Base-by-base conservation (phyloP, 2,329 filamentous ascomycete species). In the Penicillium olsonii region DNA sequence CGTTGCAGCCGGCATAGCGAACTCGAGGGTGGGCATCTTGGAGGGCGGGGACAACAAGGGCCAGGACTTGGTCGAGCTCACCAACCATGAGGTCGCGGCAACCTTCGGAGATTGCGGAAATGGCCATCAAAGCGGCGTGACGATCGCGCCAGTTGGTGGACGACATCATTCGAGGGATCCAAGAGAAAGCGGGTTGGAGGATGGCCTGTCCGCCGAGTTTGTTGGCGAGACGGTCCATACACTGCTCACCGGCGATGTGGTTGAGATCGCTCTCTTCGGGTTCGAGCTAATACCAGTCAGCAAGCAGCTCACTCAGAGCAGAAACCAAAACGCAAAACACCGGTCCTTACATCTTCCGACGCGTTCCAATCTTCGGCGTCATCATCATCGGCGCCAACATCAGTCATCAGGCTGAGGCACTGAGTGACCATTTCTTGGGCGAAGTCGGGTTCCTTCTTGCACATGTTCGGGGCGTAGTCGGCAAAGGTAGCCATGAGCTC, bases 401-500 rank as follows among this genome's bases (percentile, higher is more conserved):
- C 94, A 4, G 94, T 97, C 94, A 99, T 99, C 61, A 99, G 76
- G 61, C 92, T 97, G 60, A 99, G 77, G 70, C 94, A 99, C 72
- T 99, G 94, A 1, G 92, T 97, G 57, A 99, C 95, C 94, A 99
- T 99, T 57, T 96, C 91, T 53, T 83, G 86, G 2, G 92, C 94
- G 73, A 95, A 99, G 10, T 85, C 87, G n/a, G 85, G 74, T 67
- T 99, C 92, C 69, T 96, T 96, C 68, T 87, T 90, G 78, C 94
- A 97, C 85, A 97, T 92, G 31, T 87, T 87, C 4, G 94, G 91
- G 1, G 90, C 88, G 64, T 92, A 94, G 67, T 99, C 94, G 58
- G 92, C 92, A 69, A 99, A 99, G 0, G 94, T 99, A 20, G 92
- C 92, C 90, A 99, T 96, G 48, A 99, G 82, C 71, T 99, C 94